Percentiles rank a stretch among this genome's conserved stretches.
Conservation (phyloP, 495 filamentous ascomycete genomes). For the Gamarada debralockiae region DNA sequence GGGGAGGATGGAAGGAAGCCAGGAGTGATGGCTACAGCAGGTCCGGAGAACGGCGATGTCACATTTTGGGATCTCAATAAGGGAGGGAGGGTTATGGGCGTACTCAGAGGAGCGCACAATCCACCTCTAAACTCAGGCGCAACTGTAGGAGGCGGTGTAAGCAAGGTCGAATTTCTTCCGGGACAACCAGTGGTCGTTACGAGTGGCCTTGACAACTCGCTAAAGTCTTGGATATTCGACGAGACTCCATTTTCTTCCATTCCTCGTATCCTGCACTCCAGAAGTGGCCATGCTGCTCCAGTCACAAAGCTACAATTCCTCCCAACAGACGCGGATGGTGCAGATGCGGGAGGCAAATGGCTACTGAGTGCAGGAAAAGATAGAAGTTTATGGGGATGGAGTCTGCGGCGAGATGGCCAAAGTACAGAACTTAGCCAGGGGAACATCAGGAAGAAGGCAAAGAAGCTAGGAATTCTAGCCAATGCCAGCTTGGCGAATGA, state of each 20-base stretch:
- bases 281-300: constrained; percentile 83
- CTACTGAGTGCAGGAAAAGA: constrained; percentile 84
- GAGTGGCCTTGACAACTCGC: constrained; percentile 85
- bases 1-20: constrained; percentile 77
- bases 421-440: constrained; percentile 92
- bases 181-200: constrained; percentile 89
- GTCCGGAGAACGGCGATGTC: constrained; percentile 70
- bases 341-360: constrained; percentile 91
- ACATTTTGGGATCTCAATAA: constrained; percentile 95
- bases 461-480: constrained; percentile 69
- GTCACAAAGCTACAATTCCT: constrained; percentile 77
- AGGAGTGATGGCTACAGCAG: constrained; percentile 84
- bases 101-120: constrained; percentile 81
- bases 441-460: constrained; percentile 73
- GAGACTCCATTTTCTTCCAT: constrained; percentile 78
- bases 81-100: constrained; percentile 74
- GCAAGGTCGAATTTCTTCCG: constrained; percentile 82
- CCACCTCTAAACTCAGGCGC: constrained; percentile 46
- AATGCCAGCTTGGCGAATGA: constrained; percentile 39
- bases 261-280: constrained; percentile 76
- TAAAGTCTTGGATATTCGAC: constrained; percentile 95
- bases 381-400: constrained; percentile 91
- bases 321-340: constrained; percentile 79
- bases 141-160: constrained; percentile 53
- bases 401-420: constrained; percentile 89